Percentiles rank a stretch among this genome's conserved stretches.
Conservation (phyloP, 305 asterid genomes). For the Nicotiana rustica region DNA sequence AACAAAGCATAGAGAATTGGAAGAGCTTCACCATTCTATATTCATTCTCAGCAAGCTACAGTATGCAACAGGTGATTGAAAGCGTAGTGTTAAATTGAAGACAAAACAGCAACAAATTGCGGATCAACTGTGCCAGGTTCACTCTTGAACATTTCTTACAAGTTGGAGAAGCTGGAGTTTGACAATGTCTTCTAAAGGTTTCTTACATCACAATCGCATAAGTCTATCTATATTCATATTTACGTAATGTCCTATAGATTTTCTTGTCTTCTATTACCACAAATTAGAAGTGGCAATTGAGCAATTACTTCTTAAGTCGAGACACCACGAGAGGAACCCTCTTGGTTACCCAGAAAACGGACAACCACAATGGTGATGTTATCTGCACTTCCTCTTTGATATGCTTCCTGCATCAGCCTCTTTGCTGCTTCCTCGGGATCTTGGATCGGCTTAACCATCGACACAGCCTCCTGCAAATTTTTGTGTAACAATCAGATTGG, state of each 20-base stretch:
- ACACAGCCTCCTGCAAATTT: slow-evolving; percentile 71
- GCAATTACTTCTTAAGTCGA: slow-evolving; percentile 45
- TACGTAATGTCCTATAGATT: slow-evolving; percentile 25
- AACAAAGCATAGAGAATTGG: not conserved
- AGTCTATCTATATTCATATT: slow-evolving; percentile 35
- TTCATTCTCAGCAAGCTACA: not conserved
- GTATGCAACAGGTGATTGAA: not conserved
- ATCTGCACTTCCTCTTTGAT: slow-evolving; percentile 85
- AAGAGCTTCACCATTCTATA: not conserved
- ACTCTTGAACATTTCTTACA: slow-evolving; percentile 32
- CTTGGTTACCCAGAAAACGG: slow-evolving; percentile 65
- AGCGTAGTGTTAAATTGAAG: not conserved
- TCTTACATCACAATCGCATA: not conserved
- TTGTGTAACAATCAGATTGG: not conserved
- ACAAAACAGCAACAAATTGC: slow-evolving; percentile 8
- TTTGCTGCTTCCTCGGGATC: slow-evolving; percentile 90
- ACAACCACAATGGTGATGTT: slow-evolving; percentile 79
- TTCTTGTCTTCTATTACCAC: slow-evolving; percentile 27
- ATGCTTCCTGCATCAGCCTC: slow-evolving; percentile 82
- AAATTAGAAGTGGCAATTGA: slow-evolving; percentile 26
- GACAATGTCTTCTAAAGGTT: slow-evolving; percentile 30
- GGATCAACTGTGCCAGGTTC: not conserved
- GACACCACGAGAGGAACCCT: slow-evolving; percentile 54
- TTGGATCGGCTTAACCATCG: slow-evolving; percentile 73
- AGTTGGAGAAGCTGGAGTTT: slow-evolving; percentile 28